A percentile compares a stretch with the other conserved stretches of the same genome.
These are phyloP conservation scores for Ascobolus immersus DNA, from an alignment of 495 filamentous ascomycete genomes.

Conservation along the genomic window DNA sequence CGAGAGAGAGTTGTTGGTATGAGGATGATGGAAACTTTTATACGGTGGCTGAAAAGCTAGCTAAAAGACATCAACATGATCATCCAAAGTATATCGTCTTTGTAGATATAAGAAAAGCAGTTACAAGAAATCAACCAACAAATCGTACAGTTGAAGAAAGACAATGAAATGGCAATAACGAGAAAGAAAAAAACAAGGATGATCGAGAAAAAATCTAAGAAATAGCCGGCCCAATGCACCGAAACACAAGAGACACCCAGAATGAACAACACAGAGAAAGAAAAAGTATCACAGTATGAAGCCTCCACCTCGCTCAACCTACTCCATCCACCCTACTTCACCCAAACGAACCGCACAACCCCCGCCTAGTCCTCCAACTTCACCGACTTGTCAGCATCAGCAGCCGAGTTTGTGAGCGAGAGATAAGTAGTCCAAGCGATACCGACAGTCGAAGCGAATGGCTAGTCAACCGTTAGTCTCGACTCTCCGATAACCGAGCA, in stretches of 20 bases:
- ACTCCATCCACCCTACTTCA: background rate
- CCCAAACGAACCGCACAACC: background rate
- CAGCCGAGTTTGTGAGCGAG: slow-evolving; percentile 73
- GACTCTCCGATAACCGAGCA: background rate
- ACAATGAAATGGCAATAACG: background rate
- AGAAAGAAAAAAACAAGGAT: slow-evolving; percentile 1
- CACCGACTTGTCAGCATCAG: slow-evolving; percentile 23
- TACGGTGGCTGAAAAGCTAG: no score
- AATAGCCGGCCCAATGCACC: background rate
- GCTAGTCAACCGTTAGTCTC: slow-evolving; percentile 24
- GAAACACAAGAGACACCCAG: background rate
- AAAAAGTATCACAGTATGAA: background rate
- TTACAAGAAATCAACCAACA: background rate
- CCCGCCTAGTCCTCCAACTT: background rate
- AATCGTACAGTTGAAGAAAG: background rate
- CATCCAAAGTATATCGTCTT: background rate
- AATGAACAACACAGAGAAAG: background rate
- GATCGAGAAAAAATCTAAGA: no score
- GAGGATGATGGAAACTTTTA: no score
- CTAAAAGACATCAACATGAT: no score
- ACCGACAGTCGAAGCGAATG: slow-evolving; percentile 86
- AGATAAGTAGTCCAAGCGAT: slow-evolving; percentile 99
- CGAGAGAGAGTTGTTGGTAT: no score
- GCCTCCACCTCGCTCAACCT: background rate
- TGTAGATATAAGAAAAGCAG: background rate